These are phyloP conservation scores for Halophytophthora batemanensis DNA, from an alignment of 352 stramenopile genomes.

Conservation along the genomic window DNA sequence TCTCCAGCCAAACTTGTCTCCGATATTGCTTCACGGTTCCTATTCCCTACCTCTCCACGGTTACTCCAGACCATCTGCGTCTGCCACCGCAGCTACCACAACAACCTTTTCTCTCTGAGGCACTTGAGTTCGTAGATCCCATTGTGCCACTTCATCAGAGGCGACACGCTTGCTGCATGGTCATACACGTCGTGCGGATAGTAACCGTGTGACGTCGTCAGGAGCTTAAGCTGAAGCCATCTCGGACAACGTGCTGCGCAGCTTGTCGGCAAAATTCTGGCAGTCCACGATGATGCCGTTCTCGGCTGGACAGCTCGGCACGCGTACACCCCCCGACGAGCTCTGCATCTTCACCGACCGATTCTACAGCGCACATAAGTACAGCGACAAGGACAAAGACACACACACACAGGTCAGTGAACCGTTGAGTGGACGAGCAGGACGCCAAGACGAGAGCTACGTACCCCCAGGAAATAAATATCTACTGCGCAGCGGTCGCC, in stretches of 20 bases:
- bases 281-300: slow-evolving; percentile 69
- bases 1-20: slow-evolving; percentile 12
- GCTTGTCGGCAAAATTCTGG: slow-evolving; percentile 78
- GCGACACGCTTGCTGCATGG: too few species aligned
- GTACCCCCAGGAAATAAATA: slow-evolving; percentile 90
- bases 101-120: too few species aligned
- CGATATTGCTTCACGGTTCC: slow-evolving; percentile 9
- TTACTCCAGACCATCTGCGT: neutral
- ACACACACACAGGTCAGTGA: neutral
- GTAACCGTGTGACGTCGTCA: neutral
- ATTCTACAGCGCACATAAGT: slow-evolving; percentile 45
- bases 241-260: slow-evolving; percentile 80
- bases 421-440: neutral
- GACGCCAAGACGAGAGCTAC: neutral
- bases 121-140: too few species aligned
- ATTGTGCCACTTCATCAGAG: too few species aligned
- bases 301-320: slow-evolving; percentile 72
- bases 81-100: too few species aligned
- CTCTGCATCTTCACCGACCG: slow-evolving; percentile 84
- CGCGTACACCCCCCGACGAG: slow-evolving; percentile 67
- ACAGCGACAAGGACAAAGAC: slow-evolving; percentile 4
- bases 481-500: slow-evolving; percentile 82
- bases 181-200: too few species aligned
- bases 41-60: slow-evolving; percentile 23
- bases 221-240: slow-evolving; percentile 72